Percentiles rank a stretch among this genome's conserved stretches.
These are phyloP conservation scores for Suhomyces maxii DNA, from an alignment of 1,139 yeast species.

Conservation along the genomic window DNA sequence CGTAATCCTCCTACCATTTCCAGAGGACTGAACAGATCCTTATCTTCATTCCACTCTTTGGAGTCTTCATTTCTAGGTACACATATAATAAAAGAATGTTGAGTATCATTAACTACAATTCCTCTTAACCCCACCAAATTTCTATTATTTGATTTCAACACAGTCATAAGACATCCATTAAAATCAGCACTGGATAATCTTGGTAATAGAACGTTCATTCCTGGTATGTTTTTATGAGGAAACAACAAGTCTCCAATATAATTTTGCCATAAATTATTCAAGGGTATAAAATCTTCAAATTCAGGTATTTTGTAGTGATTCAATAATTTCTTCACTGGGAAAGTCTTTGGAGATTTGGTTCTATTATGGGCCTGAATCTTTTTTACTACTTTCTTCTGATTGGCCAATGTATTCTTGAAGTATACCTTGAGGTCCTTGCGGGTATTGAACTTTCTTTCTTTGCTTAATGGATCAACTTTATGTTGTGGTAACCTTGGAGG, in stretches of 20 bases:
- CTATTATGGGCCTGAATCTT: conserved; percentile 33
- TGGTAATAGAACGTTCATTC: conserved; percentile 39
- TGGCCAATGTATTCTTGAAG: conserved; percentile 34
- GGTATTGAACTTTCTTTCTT: conserved; percentile 30
- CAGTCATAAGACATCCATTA: conserved; percentile 71
- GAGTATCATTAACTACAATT: conserved; percentile 85
- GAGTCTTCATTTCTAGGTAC: conserved; percentile 46
- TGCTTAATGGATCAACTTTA: conserved; percentile 10
- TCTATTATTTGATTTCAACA: conserved; percentile 57
- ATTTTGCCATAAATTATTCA: conserved; percentile 61
- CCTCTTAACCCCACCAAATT: conserved; percentile 68
- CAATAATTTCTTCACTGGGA: conserved; percentile 30
- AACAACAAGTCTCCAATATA: conserved; percentile 60
- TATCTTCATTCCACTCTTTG: conserved; percentile 29
- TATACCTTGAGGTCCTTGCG: conserved; percentile 48
- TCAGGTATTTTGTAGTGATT: conserved; percentile 44
- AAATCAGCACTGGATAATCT: conserved; percentile 80
- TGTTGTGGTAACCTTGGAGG: conserved; percentile 5
- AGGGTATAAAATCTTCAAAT: conserved; percentile 52
- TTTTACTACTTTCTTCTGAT: conserved; percentile 39
- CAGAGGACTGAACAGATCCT: conserved; percentile 23
- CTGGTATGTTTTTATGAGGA: conserved; percentile 25
- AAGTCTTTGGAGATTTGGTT: conserved; percentile 17
- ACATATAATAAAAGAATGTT: conserved; percentile 68
- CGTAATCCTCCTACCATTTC: conserved; percentile 53